These are phyloP conservation scores for Penicillium sp. DNA, from an alignment of 2,329 filamentous ascomycete species.

Conservation along the genomic window DNA sequence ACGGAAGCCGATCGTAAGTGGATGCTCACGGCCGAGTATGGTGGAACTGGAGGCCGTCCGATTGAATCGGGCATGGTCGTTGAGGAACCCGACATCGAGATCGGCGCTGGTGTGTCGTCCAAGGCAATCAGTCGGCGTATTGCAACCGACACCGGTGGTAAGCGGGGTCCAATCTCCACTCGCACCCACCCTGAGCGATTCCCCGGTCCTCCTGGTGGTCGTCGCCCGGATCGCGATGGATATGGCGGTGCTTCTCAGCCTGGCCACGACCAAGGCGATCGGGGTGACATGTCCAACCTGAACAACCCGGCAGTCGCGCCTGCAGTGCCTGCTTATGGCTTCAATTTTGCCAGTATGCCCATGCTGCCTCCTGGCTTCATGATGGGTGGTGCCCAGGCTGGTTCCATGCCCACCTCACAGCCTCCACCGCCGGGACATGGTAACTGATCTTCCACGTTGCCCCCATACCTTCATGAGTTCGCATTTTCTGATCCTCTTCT, in stretches of 20 bases:
- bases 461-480: too few species aligned
- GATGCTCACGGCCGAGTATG: constrained; percentile 90
- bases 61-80: constrained; percentile 82
- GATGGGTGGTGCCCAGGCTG: constrained; percentile 36
- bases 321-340: constrained; percentile 52
- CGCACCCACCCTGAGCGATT: constrained; percentile 32
- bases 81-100: constrained; percentile 97
- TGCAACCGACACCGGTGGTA: constrained; percentile 47
- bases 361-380: constrained; percentile 47
- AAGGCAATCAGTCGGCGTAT: constrained; percentile 59
- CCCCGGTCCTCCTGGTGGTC: constrained; percentile 3
- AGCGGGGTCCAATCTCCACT: constrained; percentile 46
- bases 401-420: constrained; percentile 28
- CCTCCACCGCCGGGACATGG: constrained; percentile 39
- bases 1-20: constrained; percentile 97
- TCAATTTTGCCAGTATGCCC: constrained; percentile 47
- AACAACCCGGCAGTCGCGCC: constrained; percentile 49
- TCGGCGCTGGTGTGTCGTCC: constrained; percentile 91
- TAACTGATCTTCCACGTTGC: constrained; percentile 13
- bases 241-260: constrained; percentile 20
- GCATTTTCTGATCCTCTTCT: constrained; percentile 6
- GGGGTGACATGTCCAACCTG: constrained; percentile 34
- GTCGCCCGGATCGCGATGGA: constrained; percentile 34
- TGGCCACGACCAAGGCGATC: constrained; percentile 25
- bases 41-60: constrained; percentile 76